Percentiles rank a stretch among this genome's conserved stretches.
Conservation (phyloP, 2,329 filamentous ascomycete species). For the Aureobasidium sp. region DNA sequence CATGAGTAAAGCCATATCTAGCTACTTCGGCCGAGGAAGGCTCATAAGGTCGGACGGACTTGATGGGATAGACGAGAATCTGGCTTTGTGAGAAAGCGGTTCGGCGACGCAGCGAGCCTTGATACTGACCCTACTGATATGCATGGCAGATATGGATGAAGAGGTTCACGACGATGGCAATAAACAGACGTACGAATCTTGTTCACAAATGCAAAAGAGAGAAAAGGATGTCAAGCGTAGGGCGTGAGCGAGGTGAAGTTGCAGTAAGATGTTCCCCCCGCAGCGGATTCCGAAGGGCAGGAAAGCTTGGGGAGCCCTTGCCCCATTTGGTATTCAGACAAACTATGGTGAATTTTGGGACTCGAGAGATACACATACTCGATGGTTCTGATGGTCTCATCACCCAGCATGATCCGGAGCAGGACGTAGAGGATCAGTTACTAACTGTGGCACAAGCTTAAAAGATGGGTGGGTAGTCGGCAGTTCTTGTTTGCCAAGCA, state of each 20-base stretch:
- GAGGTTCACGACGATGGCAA: neutral
- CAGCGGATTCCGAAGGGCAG: neutral
- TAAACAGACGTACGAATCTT: slow-evolving; percentile 4
- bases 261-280: neutral
- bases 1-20: slow-evolving; percentile 38
- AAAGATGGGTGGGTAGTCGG: neutral
- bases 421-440: neutral
- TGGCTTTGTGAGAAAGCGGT: slow-evolving; percentile 16
- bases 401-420: neutral
- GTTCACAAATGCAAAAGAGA: neutral
- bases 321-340: neutral
- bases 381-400: neutral
- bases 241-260: neutral
- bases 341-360: neutral
- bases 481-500: neutral
- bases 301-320: slow-evolving; percentile 3
- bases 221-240: neutral
- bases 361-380: neutral
- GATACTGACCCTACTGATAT: slow-evolving; percentile 26
- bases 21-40: slow-evolving; percentile 33
- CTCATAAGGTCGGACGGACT: slow-evolving; percentile 35
- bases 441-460: neutral
- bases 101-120: slow-evolving; percentile 7
- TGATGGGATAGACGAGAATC: slow-evolving; percentile 42
- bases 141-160: slow-evolving; percentile 20